Percentiles rank a stretch among this genome's conserved stretches.
phyloP scores from a whole-genome alignment of 768 basidiomycete species.

The Suillus brevipes region DNA sequence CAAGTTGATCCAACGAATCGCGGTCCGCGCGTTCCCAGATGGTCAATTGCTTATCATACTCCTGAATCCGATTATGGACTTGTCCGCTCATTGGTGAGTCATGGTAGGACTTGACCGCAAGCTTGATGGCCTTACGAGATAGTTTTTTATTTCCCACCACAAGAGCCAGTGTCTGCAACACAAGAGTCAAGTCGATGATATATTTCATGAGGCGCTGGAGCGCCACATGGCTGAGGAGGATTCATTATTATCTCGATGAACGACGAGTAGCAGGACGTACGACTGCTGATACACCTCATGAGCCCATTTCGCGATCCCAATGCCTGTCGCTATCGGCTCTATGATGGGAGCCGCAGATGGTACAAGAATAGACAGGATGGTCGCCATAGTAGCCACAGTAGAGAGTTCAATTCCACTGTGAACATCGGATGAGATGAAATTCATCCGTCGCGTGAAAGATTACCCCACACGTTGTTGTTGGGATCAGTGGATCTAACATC shows the following conservation, averaged over 20 bases:
- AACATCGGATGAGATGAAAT: neutral
- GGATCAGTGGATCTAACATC: neutral
- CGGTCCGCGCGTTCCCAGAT: neutral
- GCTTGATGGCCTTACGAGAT: neutral
- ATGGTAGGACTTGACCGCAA: neutral
- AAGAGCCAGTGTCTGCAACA: conserved; percentile 23
- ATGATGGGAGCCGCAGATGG: neutral
- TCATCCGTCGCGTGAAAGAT: neutral
- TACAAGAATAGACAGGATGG: neutral
- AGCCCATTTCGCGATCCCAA: neutral
- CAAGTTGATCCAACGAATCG: neutral
- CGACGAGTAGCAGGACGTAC: no score
- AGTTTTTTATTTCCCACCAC: neutral
- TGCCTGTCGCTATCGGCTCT: neutral
- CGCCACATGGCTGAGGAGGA: conserved; percentile 3
- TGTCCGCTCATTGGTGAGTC: neutral
- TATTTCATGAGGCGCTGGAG: conserved; percentile 24
- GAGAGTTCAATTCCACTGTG: neutral
- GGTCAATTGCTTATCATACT: neutral
- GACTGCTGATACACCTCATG: neutral
- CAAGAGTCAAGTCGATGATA: conserved; percentile 27
- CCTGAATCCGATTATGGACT: neutral
- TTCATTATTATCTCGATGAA: neutral
- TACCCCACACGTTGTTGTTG: neutral
- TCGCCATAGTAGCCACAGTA: neutral